These are phyloP conservation scores for Fusarium subtropicale DNA, from an alignment of 2,329 filamentous ascomycete genomes.

Conservation along the genomic window DNA sequence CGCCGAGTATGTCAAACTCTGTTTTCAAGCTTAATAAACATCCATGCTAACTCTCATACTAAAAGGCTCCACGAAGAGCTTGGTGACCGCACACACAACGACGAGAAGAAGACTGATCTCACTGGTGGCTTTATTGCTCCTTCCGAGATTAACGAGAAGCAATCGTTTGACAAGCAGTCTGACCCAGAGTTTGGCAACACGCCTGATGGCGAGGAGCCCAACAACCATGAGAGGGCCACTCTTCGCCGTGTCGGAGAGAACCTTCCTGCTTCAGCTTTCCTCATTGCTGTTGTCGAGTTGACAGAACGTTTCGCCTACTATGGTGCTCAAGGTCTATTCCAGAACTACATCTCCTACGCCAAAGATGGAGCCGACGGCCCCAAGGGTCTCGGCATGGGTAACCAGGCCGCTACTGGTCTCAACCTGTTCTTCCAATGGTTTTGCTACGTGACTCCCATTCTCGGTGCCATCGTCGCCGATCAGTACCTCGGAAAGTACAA, in stretches of 20 bases:
- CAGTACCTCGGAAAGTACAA: slow-evolving; percentile 71
- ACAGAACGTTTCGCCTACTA: slow-evolving; percentile 70
- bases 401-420: slow-evolving; percentile 66
- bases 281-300: slow-evolving; percentile 67
- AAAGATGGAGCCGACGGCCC: slow-evolving; percentile 53
- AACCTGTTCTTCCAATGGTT: slow-evolving; percentile 68
- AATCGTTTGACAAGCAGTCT: slow-evolving; percentile 42
- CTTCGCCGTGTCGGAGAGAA: slow-evolving; percentile 66
- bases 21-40: slow-evolving; percentile 20
- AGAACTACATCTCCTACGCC: slow-evolving; percentile 63
- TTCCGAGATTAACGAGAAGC: slow-evolving; percentile 44
- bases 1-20: slow-evolving; percentile 48
- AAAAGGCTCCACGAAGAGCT: slow-evolving; percentile 48
- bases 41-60: slow-evolving; percentile 18
- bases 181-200: slow-evolving; percentile 49
- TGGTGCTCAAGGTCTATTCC: slow-evolving; percentile 64
- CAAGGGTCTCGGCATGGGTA: slow-evolving; percentile 66
- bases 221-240: slow-evolving; percentile 60
- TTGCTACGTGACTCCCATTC: slow-evolving; percentile 57
- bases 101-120: slow-evolving; percentile 42
- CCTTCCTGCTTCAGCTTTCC: slow-evolving; percentile 65
- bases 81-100: slow-evolving; percentile 41
- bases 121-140: slow-evolving; percentile 42
- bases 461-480: slow-evolving; percentile 67
- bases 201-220: slow-evolving; percentile 64